phyloP scores from a whole-genome alignment of 73 alveolate genomes.

The Paraurostyla sp. region DNA sequence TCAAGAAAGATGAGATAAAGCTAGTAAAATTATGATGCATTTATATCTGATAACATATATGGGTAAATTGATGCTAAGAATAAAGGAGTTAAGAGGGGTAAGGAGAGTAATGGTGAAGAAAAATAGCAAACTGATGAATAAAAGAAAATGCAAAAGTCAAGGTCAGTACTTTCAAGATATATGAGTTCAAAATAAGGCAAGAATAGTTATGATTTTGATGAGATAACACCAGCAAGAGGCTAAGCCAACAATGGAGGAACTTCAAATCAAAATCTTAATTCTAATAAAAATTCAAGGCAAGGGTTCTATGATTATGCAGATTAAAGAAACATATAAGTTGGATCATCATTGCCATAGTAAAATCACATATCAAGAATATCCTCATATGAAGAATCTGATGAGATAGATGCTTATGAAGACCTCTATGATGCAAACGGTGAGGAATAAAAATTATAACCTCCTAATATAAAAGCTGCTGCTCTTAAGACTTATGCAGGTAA shows the following conservation, averaged over 20 bases:
- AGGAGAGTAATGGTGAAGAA: not conserved
- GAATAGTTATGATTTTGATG: conserved; percentile 11
- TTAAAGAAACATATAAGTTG: no score
- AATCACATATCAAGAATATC: not conserved
- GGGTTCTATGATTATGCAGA: conserved; percentile 28
- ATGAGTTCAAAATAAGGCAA: not conserved
- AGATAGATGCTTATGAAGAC: not conserved
- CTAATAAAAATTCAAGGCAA: not conserved
- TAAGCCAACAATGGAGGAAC: not conserved
- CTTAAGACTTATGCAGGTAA: conserved; percentile 13
- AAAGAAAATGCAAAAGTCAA: not conserved
- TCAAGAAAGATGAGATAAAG: no score
- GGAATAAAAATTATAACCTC: no score
- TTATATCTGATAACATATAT: not conserved
- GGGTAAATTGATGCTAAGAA: not conserved
- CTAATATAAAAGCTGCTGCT: no score
- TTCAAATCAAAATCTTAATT: not conserved
- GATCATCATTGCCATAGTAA: not conserved
- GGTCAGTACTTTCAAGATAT: conserved; percentile 29
- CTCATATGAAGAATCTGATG: conserved; percentile 7
- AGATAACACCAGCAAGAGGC: not conserved
- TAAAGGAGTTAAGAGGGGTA: not conserved
- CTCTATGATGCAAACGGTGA: not conserved
- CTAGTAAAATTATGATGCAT: not conserved
- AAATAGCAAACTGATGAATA: not conserved